Conservation (phyloP, 1,139 yeast species). For the Geotrichum aggregatum region DNA sequence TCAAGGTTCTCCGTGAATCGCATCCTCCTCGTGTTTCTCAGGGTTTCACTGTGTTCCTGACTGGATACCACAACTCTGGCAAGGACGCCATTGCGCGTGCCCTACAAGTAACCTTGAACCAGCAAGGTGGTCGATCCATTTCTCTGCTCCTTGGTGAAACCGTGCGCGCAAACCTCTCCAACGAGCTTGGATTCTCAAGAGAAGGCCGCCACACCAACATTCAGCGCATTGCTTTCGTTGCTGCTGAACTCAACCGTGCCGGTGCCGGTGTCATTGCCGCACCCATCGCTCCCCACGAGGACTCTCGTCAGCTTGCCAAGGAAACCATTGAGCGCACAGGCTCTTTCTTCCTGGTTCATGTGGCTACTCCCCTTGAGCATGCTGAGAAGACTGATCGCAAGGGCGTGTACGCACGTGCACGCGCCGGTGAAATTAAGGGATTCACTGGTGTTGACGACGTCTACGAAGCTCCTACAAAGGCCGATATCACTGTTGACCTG, state of each 20-base stretch:
- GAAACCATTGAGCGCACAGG: slow-evolving; percentile 45
- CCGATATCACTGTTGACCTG: slow-evolving; percentile 54
- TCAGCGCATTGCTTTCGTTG: slow-evolving; percentile 53
- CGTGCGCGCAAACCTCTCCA: slow-evolving; percentile 44
- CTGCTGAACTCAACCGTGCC: slow-evolving; percentile 79
- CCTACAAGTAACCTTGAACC: slow-evolving; percentile 83
- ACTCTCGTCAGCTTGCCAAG: slow-evolving; percentile 41
- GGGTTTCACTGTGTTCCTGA: slow-evolving; percentile 71
- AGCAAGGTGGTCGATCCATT: slow-evolving; percentile 83
- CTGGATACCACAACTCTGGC: slow-evolving; percentile 56
- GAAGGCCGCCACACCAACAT: slow-evolving; percentile 43
- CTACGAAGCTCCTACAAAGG: slow-evolving; percentile 46
- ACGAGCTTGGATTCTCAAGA: slow-evolving; percentile 43
- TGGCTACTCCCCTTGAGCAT: slow-evolving; percentile 47
- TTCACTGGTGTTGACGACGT: slow-evolving; percentile 48
- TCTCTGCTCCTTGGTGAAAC: slow-evolving; percentile 57
- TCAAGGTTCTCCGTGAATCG: slow-evolving; percentile 79
- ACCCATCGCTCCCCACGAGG: slow-evolving; percentile 48
- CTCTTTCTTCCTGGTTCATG: slow-evolving; percentile 47
- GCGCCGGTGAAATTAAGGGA: slow-evolving; percentile 47
- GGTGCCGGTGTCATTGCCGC: slow-evolving; percentile 87
- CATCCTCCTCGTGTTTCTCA: slow-evolving; percentile 89
- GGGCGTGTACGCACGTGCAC: slow-evolving; percentile 46
- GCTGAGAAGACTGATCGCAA: slow-evolving; percentile 47
- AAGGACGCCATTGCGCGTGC: slow-evolving; percentile 73